Percentiles rank a stretch among this genome's conserved stretches.
phyloP scores from a whole-genome alignment of 2,329 filamentous ascomycete species.

The Epichloe festucae region DNA sequence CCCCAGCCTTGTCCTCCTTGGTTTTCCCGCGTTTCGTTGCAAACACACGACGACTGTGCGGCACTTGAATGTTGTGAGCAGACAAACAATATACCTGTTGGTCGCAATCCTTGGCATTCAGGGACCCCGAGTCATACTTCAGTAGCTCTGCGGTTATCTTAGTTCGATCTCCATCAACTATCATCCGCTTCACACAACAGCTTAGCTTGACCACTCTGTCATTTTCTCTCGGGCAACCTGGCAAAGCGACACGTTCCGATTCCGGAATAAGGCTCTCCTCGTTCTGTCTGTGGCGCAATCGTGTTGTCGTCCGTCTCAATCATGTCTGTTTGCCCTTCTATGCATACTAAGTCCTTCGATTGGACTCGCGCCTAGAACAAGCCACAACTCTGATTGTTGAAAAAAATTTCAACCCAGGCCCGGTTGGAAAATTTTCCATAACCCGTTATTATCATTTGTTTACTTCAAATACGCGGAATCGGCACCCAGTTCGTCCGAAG shows the following conservation, averaged over 20 bases:
- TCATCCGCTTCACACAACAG: not conserved
- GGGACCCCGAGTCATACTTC: not conserved
- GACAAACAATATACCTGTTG: not conserved
- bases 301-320: conserved; percentile 2
- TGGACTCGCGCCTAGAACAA: conserved; percentile 12
- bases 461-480: not conserved
- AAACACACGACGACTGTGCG: not conserved
- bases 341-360: conserved; percentile 11
- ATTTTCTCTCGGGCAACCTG: not conserved
- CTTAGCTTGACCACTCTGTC: not conserved
- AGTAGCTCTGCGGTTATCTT: not conserved
- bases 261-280: not conserved
- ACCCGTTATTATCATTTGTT: not conserved
- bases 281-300: not conserved
- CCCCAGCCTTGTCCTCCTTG: not conserved
- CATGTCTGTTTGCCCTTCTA: conserved; percentile 11
- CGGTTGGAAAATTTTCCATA: not conserved
- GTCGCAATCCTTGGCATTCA: not conserved
- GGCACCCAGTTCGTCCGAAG: not conserved
- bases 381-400: not conserved
- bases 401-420: not conserved
- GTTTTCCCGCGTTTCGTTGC: too few species aligned
- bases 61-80: not conserved
- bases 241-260: not conserved
- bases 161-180: not conserved